Conservation (phyloP, 208 protist genomes). For the Trypanosoma congolense region DNA sequence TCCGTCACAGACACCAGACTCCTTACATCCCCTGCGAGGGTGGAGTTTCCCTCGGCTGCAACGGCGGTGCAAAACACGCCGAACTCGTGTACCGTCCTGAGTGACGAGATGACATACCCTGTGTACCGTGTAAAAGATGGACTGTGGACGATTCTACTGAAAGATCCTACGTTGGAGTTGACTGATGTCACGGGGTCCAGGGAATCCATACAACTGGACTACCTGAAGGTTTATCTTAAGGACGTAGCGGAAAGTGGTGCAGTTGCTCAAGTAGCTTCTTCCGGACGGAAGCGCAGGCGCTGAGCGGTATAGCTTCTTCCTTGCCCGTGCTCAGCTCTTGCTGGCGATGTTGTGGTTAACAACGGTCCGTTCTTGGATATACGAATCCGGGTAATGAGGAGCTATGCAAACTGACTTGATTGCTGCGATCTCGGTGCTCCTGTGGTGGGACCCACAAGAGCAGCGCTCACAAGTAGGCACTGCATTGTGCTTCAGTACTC, state of each 20-base stretch:
- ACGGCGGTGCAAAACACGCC: conserved; percentile 2
- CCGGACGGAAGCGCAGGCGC: conserved; percentile 15
- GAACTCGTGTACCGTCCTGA: conserved; percentile 11
- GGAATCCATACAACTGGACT: conserved; percentile 68
- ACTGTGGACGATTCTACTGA: conserved; percentile 82
- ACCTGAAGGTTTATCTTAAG: conserved; percentile 60
- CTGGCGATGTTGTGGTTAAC: neutral
- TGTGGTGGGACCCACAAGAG: too few species aligned
- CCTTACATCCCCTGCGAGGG: neutral
- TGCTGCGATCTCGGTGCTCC: too few species aligned
- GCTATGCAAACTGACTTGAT: too few species aligned
- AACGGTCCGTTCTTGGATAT: too few species aligned
- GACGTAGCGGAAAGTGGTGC: conserved; percentile 9
- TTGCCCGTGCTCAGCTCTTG: neutral
- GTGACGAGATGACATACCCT: conserved; percentile 55
- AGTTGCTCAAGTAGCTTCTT: neutral
- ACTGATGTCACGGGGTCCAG: conserved; percentile 49
- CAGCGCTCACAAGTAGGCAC: too few species aligned
- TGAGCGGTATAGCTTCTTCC: neutral
- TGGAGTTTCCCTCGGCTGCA: conserved; percentile 2
- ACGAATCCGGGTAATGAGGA: too few species aligned
- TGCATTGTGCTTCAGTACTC: too few species aligned
- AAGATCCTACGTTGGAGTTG: conserved; percentile 64
- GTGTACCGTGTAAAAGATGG: conserved; percentile 67
- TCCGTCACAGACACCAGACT: neutral